These are phyloP conservation scores for Orychophragmus violaceus DNA, from an alignment of 345 rosid genomes.

Conservation along the genomic window DNA sequence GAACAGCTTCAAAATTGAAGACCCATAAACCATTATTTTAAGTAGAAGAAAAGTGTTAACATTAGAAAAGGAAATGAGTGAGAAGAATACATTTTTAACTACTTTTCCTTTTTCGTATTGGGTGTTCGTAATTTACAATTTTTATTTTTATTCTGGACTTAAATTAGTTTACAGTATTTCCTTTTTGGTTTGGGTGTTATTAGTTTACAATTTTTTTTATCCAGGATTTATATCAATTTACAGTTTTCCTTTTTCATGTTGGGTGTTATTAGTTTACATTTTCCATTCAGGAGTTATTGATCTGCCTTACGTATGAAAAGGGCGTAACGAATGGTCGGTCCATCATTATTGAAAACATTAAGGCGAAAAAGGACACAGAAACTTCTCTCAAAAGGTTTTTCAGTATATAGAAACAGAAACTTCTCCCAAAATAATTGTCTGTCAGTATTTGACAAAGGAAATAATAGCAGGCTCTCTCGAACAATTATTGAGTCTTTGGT, in stretches of 20 bases:
- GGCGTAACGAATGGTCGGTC: no score
- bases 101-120: no score
- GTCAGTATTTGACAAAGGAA: no score
- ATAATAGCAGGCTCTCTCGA: not conserved
- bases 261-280: not conserved
- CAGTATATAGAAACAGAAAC: no score
- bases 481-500: not conserved
- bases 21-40: constrained; percentile 18
- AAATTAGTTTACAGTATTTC: not conserved
- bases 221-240: not conserved
- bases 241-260: not conserved
- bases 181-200: not conserved
- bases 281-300: not conserved
- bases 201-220: not conserved
- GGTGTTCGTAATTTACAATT: no score
- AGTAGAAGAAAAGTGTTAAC: not conserved
- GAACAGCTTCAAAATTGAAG: constrained; percentile 37
- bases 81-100: no score
- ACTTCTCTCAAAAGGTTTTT: not conserved
- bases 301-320: not conserved
- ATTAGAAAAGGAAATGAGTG: not conserved
- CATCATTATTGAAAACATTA: no score
- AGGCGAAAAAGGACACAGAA: not conserved
- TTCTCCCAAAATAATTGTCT: no score
- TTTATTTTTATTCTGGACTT: no score